These are phyloP conservation scores for Henckelia pumila DNA, from an alignment of 257 asterid species.

Conservation along the genomic window DNA sequence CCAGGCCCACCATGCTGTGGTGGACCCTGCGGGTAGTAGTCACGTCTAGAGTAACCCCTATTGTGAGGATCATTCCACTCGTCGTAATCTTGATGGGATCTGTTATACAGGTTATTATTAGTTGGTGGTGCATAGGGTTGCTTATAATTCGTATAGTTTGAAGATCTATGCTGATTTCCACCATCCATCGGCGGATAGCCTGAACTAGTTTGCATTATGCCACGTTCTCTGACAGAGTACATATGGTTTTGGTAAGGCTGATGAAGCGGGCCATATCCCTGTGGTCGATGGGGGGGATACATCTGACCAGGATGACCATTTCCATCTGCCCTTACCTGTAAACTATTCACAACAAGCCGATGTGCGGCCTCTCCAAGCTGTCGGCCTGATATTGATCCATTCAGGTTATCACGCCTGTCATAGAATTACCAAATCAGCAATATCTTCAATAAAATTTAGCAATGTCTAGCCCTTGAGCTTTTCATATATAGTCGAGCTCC, in stretches of 20 bases:
- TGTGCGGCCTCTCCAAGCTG: conserved; percentile 93
- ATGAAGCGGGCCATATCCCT: conserved; percentile 33
- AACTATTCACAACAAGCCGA: conserved; percentile 74
- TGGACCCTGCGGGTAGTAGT: conserved; percentile 40
- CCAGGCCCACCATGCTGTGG: conserved; percentile 40
- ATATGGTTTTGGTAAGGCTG: conserved; percentile 35
- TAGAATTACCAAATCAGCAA: conserved; percentile 13
- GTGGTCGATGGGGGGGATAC: conserved; percentile 39
- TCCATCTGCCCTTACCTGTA: conserved; percentile 45
- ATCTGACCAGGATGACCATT: conserved; percentile 35
- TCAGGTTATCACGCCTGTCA: conserved; percentile 13
- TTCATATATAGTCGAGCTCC: conserved; percentile 10
- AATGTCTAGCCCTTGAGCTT: conserved; percentile 10
- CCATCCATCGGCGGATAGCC: conserved; percentile 39
- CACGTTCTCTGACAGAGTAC: conserved; percentile 38
- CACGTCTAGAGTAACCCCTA: conserved; percentile 44
- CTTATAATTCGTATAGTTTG: conserved; percentile 34
- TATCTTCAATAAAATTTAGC: neutral
- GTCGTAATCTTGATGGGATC: conserved; percentile 36
- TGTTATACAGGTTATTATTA: conserved; percentile 31
- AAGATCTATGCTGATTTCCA: conserved; percentile 40
- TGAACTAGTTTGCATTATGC: conserved; percentile 25
- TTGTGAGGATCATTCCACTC: conserved; percentile 34
- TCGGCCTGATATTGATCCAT: conserved; percentile 63
- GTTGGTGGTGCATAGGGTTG: conserved; percentile 44